Conservation (phyloP, 148 eudicot species). For the Rhododendron simsii region DNA sequence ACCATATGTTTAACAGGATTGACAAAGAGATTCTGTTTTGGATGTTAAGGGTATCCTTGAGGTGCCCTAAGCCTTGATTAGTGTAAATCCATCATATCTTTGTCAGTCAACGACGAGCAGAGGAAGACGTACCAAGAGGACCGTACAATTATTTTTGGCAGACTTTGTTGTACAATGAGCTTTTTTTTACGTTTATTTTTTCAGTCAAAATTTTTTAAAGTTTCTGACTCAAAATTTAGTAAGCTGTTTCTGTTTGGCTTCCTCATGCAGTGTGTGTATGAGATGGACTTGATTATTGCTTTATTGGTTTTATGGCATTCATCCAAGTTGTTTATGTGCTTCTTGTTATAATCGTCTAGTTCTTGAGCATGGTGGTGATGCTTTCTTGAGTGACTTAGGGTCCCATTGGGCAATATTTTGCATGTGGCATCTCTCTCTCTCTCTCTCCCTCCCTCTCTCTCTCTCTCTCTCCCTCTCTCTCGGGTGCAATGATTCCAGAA, state of each 20-base stretch:
- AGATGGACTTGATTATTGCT: neutral
- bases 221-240: neutral
- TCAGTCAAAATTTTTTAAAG: neutral
- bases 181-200: neutral
- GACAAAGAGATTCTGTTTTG: neutral
- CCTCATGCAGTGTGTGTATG: neutral
- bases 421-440: neutral
- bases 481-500: neutral
- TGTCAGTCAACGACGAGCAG: neutral
- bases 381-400: conserved; percentile 8
- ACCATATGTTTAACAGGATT: neutral
- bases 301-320: neutral
- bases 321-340: neutral
- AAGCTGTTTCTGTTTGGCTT: neutral
- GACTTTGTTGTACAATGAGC: neutral
- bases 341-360: neutral
- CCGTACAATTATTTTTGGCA: neutral
- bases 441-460: neutral
- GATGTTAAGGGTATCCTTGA: neutral
- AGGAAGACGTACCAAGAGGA: neutral
- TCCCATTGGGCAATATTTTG: neutral
- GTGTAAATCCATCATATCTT: neutral
- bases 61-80: neutral
- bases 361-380: neutral
- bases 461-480: neutral